These are phyloP conservation scores for Cyberlindnera euphorbiiphila DNA, from an alignment of 805 yeast species.

Conservation along the genomic window DNA sequence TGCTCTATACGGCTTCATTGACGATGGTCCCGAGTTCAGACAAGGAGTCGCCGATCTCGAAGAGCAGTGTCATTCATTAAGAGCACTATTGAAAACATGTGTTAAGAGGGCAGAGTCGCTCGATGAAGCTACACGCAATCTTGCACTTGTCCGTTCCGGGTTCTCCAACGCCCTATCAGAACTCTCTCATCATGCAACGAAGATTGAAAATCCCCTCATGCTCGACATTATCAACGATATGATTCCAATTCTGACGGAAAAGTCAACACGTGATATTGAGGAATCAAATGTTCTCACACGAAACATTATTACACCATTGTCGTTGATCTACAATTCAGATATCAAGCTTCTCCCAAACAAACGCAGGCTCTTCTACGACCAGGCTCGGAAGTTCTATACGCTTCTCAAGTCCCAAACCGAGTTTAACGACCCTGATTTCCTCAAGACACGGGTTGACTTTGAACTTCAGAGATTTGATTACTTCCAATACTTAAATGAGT, in stretches of 20 bases:
- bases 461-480: constrained; percentile 45
- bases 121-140: constrained; percentile 19
- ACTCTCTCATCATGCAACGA: constrained; percentile 9
- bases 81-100: constrained; percentile 12
- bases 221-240: constrained; percentile 16
- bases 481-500: constrained; percentile 35
- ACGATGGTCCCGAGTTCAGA: constrained; percentile 17
- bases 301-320: constrained; percentile 18
- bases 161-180: constrained; percentile 18
- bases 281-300: constrained; percentile 18
- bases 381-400: constrained; percentile 10
- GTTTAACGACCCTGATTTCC: constrained; percentile 32
- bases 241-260: constrained; percentile 16
- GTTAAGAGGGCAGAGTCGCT: constrained; percentile 20
- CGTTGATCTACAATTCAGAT: constrained; percentile 20
- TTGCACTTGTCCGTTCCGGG: constrained; percentile 21
- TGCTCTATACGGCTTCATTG: constrained; percentile 3
- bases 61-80: constrained; percentile 5
- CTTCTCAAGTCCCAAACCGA: background rate
- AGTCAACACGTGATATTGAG: constrained; percentile 20
- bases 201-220: constrained; percentile 12
- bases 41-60: constrained; percentile 11
- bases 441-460: constrained; percentile 33
- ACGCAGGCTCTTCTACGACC: constrained; percentile 15
- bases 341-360: constrained; percentile 15